Evolutionary conservation across 2,329 filamentous ascomycete genomes (phyloP).

Genomic region (Calonectria leucothoes): DNA sequence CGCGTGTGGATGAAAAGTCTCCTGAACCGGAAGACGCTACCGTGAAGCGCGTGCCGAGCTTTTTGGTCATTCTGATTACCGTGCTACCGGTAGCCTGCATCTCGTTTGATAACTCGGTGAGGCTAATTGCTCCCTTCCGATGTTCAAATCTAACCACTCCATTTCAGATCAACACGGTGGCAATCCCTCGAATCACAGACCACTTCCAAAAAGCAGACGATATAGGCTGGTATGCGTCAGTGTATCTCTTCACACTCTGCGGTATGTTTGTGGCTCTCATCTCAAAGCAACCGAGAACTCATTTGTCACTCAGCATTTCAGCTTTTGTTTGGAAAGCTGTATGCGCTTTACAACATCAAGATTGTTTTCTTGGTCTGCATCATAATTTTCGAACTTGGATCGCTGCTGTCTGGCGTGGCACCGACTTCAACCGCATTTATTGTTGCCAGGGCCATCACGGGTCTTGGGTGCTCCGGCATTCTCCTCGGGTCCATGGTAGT

Average conservation of each 20-base stretch:
- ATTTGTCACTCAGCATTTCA: constrained; percentile 34
- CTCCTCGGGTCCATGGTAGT: constrained; percentile 59
- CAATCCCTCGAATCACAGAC: constrained; percentile 64
- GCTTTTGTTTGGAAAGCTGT: constrained; percentile 53
- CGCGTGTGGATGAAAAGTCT: not conserved
- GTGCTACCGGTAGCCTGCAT: not conserved
- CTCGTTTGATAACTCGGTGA: not conserved
- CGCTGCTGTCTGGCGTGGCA: constrained; percentile 59
- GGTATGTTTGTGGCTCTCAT: not conserved
- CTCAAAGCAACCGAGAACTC: not conserved
- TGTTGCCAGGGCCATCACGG: constrained; percentile 60
- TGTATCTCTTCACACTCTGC: constrained; percentile 59
- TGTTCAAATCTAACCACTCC: not conserved
- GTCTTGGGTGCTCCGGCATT: constrained; percentile 59
- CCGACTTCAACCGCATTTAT: constrained; percentile 59
- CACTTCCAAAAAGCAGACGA: constrained; percentile 60
- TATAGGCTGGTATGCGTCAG: constrained; percentile 68
- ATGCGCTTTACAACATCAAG: constrained; percentile 63
- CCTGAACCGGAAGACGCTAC: not conserved
- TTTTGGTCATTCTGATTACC: not conserved
- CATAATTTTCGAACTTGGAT: constrained; percentile 63
- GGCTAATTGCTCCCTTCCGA: not conserved
- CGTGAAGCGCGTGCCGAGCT: not conserved
- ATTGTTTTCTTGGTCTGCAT: constrained; percentile 59
- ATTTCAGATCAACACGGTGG: constrained; percentile 58